A percentile compares a stretch with the other conserved stretches of the same genome.
Conservation (phyloP, 1,139 yeast genomes). For the Protomyces inouyei region DNA sequence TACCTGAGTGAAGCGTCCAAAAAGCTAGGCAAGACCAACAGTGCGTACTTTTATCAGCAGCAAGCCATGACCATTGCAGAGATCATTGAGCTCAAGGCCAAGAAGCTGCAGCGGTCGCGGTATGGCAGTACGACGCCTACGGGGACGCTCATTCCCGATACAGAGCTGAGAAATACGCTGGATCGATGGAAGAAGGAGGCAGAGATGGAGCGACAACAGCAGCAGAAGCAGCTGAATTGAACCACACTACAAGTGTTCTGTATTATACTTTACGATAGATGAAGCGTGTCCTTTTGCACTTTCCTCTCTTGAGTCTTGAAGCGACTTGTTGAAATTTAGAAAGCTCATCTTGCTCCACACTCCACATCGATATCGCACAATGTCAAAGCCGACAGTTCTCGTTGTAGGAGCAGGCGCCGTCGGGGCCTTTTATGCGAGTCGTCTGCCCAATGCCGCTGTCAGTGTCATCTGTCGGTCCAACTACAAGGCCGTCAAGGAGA, state of each 20-base stretch:
- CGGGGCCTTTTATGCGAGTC: constrained; percentile 51
- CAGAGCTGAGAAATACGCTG: neutral
- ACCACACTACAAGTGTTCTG: neutral
- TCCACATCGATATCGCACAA: neutral
- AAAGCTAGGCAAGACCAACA: neutral
- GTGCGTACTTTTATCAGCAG: neutral
- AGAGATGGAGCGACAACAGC: neutral
- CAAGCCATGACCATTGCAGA: neutral
- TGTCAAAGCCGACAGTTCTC: constrained; percentile 38
- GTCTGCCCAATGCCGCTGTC: constrained; percentile 45
- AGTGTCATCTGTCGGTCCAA: constrained; percentile 50
- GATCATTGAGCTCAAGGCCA: neutral
- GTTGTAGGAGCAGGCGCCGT: constrained; percentile 72
- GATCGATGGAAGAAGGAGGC: neutral
- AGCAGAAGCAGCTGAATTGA: neutral
- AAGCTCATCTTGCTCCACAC: neutral
- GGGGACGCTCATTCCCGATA: neutral
- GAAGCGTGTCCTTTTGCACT: neutral
- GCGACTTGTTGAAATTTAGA: neutral
- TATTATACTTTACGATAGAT: neutral
- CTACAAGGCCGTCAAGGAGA: constrained; percentile 48
- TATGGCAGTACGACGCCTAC: neutral
- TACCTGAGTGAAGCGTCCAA: neutral
- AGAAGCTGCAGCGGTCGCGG: neutral
- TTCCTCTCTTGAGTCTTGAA: too few relatives aligned